Percentiles rank a stretch among this genome's conserved stretches.
phyloP scores from a whole-genome alignment of 179 eudicot genomes.

The Gypsophila paniculata region DNA sequence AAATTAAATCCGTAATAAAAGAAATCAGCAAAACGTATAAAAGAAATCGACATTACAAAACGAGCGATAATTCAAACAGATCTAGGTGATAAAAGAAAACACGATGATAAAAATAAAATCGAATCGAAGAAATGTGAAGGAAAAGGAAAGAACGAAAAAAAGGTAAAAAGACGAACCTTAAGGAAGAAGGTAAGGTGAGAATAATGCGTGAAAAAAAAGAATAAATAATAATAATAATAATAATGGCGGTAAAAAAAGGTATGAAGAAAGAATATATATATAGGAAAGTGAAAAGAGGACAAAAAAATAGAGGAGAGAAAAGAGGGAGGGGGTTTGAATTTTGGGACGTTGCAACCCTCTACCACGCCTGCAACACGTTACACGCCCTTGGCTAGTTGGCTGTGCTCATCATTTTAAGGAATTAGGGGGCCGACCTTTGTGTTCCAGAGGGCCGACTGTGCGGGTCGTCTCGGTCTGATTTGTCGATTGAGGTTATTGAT shows the following conservation, averaged over 20 bases:
- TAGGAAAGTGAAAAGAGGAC: too few species aligned
- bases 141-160: constrained; percentile 8
- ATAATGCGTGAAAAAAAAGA: background rate
- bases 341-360: too few species aligned
- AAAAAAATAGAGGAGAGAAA: too few species aligned
- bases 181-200: constrained; percentile 16
- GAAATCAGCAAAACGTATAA: background rate
- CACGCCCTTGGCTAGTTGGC: too few species aligned
- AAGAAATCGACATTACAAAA: background rate
- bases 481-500: too few species aligned
- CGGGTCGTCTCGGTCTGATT: too few species aligned
- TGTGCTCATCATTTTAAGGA: too few species aligned
- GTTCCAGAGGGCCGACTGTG: too few species aligned
- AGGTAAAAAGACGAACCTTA: constrained; percentile 29
- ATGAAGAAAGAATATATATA: background rate
- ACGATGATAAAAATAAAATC: background rate
- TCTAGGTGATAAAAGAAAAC: constrained; percentile 1
- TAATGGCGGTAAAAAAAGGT: background rate
- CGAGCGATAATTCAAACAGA: background rate
- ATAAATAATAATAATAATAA: background rate
- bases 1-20: background rate
- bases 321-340: too few species aligned
- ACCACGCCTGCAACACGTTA: too few species aligned
- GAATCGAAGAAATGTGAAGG: background rate
- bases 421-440: too few species aligned